phyloP scores from a whole-genome alignment of 1,284 basidiomycete species.

The Tausonia pullulans region DNA sequence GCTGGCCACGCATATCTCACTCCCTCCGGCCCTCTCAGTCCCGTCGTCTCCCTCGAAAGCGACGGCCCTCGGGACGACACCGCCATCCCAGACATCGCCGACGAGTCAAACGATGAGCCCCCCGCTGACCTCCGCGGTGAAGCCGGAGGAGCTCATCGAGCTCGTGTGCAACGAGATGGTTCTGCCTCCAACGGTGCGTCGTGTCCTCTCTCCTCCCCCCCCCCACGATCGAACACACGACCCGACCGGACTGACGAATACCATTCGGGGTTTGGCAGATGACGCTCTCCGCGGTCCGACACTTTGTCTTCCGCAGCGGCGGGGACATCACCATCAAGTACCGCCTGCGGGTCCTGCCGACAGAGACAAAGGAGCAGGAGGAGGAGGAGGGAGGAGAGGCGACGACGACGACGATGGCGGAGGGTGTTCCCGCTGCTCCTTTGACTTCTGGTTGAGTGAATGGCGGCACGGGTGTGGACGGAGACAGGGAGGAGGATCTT shows the following conservation, averaged over 20 bases:
- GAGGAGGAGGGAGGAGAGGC: background rate
- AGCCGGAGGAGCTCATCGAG: constrained; percentile 69
- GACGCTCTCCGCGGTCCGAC: background rate
- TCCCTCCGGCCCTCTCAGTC: background rate
- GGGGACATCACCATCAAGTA: no score
- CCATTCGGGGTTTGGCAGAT: background rate
- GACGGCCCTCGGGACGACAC: background rate
- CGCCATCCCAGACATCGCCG: no score
- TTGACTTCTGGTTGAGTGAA: no score
- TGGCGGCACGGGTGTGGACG: background rate
- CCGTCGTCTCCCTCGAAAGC: no score
- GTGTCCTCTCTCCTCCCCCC: constrained; percentile 29
- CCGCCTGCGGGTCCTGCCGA: background rate
- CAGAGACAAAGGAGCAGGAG: background rate
- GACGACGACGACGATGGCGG: background rate
- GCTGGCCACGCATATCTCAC: background rate
- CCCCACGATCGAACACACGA: constrained; percentile 32
- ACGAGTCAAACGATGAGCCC: no score
- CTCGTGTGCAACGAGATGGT: constrained; percentile 73
- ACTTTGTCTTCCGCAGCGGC: background rate
- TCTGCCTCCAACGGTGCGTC: constrained; percentile 59
- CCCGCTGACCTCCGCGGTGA: background rate
- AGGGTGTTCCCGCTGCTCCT: background rate
- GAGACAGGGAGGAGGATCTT: constrained; percentile 33
- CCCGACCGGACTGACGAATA: no score